These are phyloP conservation scores for Lipomyces mesembrius DNA, from an alignment of 805 yeast genomes.

Conservation along the genomic window DNA sequence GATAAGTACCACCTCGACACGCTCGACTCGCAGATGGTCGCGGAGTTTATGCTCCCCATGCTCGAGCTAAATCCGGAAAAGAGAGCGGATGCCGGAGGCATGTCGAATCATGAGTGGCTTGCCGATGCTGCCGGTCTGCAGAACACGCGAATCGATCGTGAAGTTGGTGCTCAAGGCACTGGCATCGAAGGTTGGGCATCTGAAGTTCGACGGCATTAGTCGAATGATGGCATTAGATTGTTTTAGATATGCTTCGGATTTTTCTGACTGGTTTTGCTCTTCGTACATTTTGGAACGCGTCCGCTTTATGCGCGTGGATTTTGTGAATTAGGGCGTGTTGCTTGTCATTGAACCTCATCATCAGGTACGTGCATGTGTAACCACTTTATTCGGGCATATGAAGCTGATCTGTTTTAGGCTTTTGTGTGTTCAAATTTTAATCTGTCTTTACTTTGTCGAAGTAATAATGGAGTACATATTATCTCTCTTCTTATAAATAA, in stretches of 20 bases:
- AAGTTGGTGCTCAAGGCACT: conserved; percentile 76
- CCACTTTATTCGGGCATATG: neutral
- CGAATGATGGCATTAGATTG: neutral
- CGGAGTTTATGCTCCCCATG: conserved; percentile 85
- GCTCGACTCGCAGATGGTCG: conserved; percentile 69
- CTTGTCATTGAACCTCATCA: neutral
- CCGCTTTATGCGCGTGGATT: neutral
- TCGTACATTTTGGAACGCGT: neutral
- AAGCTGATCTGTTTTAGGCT: neutral
- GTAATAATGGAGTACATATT: neutral
- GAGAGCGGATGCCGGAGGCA: conserved; percentile 95
- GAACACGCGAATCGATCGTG: conserved; percentile 69
- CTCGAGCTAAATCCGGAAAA: conserved; percentile 72
- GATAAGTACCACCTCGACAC: conserved; percentile 82
- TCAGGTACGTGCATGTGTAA: neutral
- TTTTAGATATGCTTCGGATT: neutral
- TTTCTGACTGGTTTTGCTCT: neutral
- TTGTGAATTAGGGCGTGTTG: neutral
- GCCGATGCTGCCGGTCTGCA: conserved; percentile 77
- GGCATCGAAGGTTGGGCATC: conserved; percentile 91
- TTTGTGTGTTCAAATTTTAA: neutral
- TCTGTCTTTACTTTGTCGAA: neutral
- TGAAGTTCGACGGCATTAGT: conserved; percentile 53
- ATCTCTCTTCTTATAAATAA: neutral
- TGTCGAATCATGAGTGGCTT: conserved; percentile 86